Evolutionary conservation across 106 monocot genomes (phyloP), one percentile per base, ranked within the genome.

Genomic region (Hemerocallis citrina): DNA sequence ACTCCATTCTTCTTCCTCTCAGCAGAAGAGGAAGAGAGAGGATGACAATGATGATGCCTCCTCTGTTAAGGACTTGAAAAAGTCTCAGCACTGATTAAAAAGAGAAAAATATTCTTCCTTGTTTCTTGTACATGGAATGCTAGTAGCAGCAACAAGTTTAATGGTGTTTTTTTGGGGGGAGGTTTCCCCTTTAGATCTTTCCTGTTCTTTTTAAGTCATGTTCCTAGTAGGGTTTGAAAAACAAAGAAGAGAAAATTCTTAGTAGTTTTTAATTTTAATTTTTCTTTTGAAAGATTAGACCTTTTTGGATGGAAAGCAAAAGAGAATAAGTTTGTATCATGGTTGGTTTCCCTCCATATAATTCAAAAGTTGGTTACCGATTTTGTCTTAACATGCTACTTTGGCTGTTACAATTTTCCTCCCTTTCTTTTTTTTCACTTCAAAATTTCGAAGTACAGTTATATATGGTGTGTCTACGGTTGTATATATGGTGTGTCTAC

Each of bases 311-410:
- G 7, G 24, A 24, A 50, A 10, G 24, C 50, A 50, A 50, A 10
- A n/a, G n/a, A n/a, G n/a, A n/a, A n/a, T n/a, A 16, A 10, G 14
- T 50, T 15, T 50, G 7, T 27, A 1, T 50, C 25, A 3, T 13
- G 14, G 8, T 7, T 50, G 23, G 10, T 5, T 25, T 14, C 50
- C 25, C 25, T 25, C 50, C 24, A 50, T 50, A 50, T 50, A 50
- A 44, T 50, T 50, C 50, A 50, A 50, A 50, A 50, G 50, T 50
- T 50, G 25, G 50, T 50, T 50, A 50, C 10, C 27, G 50, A 50
- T 16, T 45, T 50, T 50, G 50, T 50, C 50, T 25, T 22, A 22
- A 50, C 25, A 50, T 50, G 25, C 41, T 1, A 41, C 10, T 13
- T 41, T 10, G 15, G 41, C 41, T 27, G 10, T 27, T 27, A 8